phyloP scores from a whole-genome alignment of 2,329 filamentous ascomycete species.

The Aureobasidium sp. region DNA sequence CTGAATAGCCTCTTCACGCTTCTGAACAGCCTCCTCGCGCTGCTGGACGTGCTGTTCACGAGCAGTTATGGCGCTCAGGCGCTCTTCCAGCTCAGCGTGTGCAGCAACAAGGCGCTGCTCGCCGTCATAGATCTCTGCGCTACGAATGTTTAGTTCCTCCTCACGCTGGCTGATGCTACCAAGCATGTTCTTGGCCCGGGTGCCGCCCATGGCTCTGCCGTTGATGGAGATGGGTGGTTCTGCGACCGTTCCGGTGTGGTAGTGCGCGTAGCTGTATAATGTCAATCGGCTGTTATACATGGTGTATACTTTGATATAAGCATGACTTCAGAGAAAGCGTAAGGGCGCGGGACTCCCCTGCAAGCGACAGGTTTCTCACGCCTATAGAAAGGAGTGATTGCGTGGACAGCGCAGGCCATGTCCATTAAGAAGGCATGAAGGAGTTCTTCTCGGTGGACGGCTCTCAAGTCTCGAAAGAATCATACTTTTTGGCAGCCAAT shows the following conservation, averaged over 20 bases:
- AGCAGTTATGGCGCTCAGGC: background rate
- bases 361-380: too few relatives aligned
- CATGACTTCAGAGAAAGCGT: background rate
- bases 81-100: background rate
- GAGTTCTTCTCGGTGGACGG: background rate
- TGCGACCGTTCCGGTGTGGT: background rate
- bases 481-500: background rate
- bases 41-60: background rate
- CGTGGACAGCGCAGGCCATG: background rate
- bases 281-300: background rate
- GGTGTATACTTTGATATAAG: background rate
- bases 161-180: background rate
- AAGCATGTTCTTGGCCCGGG: background rate
- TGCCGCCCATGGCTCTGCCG: background rate
- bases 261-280: conserved; percentile 2
- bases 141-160: background rate
- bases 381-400: background rate
- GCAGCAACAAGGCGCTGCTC: background rate
- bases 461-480: background rate
- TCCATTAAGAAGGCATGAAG: background rate
- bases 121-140: background rate
- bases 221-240: background rate
- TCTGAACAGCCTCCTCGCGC: background rate
- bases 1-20: background rate
- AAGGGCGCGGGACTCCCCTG: background rate